Percentiles rank a stretch among this genome's conserved stretches.
phyloP scores from a whole-genome alignment of 352 stramenopile genomes.

The Globisporangium takayamanum region DNA sequence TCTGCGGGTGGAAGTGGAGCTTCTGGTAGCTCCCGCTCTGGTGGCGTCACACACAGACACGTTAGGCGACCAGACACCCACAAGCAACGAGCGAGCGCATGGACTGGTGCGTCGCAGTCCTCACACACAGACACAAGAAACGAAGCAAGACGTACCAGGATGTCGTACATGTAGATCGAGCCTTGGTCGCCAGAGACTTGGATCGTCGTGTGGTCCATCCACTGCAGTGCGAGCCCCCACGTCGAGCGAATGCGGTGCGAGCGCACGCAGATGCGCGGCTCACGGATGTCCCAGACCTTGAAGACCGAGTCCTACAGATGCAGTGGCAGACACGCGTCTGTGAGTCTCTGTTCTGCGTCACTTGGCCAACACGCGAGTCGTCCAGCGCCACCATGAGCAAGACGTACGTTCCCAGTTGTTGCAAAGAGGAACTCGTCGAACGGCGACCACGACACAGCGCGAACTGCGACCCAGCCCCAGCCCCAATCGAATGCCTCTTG shows the following conservation, averaged over 20 bases:
- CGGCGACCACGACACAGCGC: conserved; percentile 71
- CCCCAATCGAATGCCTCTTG: conserved; percentile 81
- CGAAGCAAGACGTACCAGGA: conserved; percentile 40
- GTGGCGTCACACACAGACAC: conserved; percentile 1
- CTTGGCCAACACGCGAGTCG: neutral
- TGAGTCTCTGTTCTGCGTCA: neutral
- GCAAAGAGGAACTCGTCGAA: conserved; percentile 83
- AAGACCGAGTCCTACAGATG: conserved; percentile 62
- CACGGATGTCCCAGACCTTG: conserved; percentile 81
- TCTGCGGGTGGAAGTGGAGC: conserved; percentile 75
- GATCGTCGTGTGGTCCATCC: conserved; percentile 68
- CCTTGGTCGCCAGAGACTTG: conserved; percentile 80
- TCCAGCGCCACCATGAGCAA: neutral
- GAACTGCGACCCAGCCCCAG: conserved; percentile 75
- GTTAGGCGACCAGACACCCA: neutral
- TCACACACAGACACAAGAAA: neutral
- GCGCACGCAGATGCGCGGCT: conserved; percentile 66
- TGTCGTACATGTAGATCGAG: conserved; percentile 71
- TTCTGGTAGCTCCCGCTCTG: conserved; percentile 78
- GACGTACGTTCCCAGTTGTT: conserved; percentile 74
- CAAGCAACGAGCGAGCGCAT: neutral
- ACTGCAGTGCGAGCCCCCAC: conserved; percentile 72
- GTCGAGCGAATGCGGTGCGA: conserved; percentile 79
- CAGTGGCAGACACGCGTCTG: neutral
- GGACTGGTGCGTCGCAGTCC: neutral